Percentiles rank a stretch among this genome's conserved stretches.
phyloP scores from a whole-genome alignment of 441 rosid genomes.

The Brassica hybrid region DNA sequence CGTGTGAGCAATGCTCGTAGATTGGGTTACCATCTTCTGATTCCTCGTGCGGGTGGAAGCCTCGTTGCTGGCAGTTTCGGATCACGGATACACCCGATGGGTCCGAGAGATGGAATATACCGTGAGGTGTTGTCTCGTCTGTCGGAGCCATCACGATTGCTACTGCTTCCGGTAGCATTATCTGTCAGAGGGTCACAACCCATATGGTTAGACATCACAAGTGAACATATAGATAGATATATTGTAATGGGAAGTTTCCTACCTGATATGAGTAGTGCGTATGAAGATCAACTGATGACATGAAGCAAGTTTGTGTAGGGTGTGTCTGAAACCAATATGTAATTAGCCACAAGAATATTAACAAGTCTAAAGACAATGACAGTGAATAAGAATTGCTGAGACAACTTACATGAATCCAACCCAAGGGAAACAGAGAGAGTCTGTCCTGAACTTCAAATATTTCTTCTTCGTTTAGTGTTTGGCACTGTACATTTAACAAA shows the following conservation, averaged over 20 bases:
- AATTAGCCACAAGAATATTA: conserved; percentile 32
- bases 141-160: conserved; percentile 98
- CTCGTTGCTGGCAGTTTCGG: conserved; percentile 92
- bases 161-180: conserved; percentile 94
- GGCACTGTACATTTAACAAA: conserved; percentile 58
- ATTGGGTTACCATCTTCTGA: conserved; percentile 76
- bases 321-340: conserved; percentile 70
- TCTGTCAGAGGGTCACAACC: conserved; percentile 36
- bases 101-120: conserved; percentile 94
- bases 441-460: conserved; percentile 95
- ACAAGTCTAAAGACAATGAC: conserved; percentile 2
- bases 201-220: neutral
- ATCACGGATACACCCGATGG: conserved; percentile 88
- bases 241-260: conserved; percentile 15
- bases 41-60: conserved; percentile 98
- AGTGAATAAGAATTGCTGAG: conserved; percentile 15
- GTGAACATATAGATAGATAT: neutral
- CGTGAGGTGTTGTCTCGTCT: conserved; percentile 81
- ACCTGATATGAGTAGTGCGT: conserved; percentile 97
- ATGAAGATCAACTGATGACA: conserved; percentile 99
- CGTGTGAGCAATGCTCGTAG: conserved; percentile 96
- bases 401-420: conserved; percentile 93
- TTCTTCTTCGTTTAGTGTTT: conserved; percentile 92
- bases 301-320: conserved; percentile 96
- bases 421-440: conserved; percentile 85